Evolutionary conservation across 2,329 filamentous ascomycete genomes (phyloP).

Genomic region (Colletotrichum eleusines): DNA sequence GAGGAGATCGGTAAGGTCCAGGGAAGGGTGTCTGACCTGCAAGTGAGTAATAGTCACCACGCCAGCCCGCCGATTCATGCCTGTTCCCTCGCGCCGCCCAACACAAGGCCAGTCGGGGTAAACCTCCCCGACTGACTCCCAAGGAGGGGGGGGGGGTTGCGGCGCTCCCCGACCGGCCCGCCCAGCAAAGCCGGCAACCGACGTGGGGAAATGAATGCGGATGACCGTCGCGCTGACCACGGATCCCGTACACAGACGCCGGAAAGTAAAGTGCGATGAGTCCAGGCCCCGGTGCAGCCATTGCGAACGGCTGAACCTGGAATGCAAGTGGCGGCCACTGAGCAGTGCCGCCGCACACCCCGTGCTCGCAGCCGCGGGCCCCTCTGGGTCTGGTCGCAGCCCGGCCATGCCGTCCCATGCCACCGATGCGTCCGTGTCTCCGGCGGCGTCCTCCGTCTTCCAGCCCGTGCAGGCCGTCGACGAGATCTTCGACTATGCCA

Average conservation of each 20-base stretch:
- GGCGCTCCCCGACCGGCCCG: background rate
- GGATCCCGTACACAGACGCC: slow-evolving; percentile 51
- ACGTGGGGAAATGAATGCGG: background rate
- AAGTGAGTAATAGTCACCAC: slow-evolving; percentile 51
- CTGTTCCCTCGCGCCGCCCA: background rate
- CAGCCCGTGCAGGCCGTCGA: slow-evolving; percentile 52
- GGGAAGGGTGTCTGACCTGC: slow-evolving; percentile 62
- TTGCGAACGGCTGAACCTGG: slow-evolving; percentile 64
- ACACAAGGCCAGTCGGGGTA: background rate
- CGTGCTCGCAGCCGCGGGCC: slow-evolving; percentile 43
- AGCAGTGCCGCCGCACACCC: slow-evolving; percentile 21
- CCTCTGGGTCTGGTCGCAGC: slow-evolving; percentile 43
- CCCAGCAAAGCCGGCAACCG: background rate
- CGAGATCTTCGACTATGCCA: slow-evolving; percentile 61
- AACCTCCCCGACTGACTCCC: slow-evolving; percentile 16
- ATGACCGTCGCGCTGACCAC: slow-evolving; percentile 9
- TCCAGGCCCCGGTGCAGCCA: slow-evolving; percentile 64
- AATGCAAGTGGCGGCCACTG: slow-evolving; percentile 63
- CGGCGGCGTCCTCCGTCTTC: slow-evolving; percentile 46
- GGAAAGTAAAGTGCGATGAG: slow-evolving; percentile 68
- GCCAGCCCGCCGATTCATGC: background rate
- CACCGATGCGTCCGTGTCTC: slow-evolving; percentile 46
- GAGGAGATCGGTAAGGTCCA: slow-evolving; percentile 45
- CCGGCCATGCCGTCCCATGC: slow-evolving; percentile 45
- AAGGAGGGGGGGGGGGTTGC: background rate